phyloP scores from a whole-genome alignment of 768 basidiomycete genomes.

The Neoboletus magnificus region DNA sequence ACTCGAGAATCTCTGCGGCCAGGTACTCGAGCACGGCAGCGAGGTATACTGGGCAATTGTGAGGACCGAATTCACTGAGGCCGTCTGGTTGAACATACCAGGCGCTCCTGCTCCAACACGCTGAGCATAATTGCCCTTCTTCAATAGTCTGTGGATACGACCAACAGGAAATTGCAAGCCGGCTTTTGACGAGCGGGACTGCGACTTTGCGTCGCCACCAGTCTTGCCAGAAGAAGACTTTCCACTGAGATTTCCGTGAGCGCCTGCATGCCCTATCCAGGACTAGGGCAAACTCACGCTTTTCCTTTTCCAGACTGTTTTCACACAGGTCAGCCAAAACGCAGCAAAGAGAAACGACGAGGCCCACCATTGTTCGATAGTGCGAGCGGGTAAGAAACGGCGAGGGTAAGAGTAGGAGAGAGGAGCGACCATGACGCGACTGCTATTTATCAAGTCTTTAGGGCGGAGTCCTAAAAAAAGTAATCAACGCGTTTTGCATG shows the following conservation, averaged over 20 bases:
- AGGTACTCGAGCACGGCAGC: conserved; percentile 87
- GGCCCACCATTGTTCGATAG: conserved; percentile 33
- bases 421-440: conserved; percentile 23
- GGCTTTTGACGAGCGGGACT: conserved; percentile 65
- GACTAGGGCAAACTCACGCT: conserved; percentile 34
- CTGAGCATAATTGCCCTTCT: conserved; percentile 69
- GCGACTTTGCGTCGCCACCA: conserved; percentile 51
- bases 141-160: conserved; percentile 77
- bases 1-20: conserved; percentile 81
- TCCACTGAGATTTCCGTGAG: conserved; percentile 32
- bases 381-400: conserved; percentile 4
- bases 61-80: neutral
- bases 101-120: conserved; percentile 70
- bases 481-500: conserved; percentile 35
- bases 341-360: neutral
- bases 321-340: conserved; percentile 6
- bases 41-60: conserved; percentile 57
- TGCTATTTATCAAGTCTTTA: conserved; percentile 29
- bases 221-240: conserved; percentile 47
- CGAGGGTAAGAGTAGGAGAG: conserved; percentile 19
- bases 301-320: conserved; percentile 56
- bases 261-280: neutral
- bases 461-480: conserved; percentile 31
- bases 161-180: conserved; percentile 76
- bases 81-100: conserved; percentile 36